These are phyloP conservation scores for Calvatia gigantea DNA, from an alignment of 768 basidiomycete genomes.

Conservation along the genomic window DNA sequence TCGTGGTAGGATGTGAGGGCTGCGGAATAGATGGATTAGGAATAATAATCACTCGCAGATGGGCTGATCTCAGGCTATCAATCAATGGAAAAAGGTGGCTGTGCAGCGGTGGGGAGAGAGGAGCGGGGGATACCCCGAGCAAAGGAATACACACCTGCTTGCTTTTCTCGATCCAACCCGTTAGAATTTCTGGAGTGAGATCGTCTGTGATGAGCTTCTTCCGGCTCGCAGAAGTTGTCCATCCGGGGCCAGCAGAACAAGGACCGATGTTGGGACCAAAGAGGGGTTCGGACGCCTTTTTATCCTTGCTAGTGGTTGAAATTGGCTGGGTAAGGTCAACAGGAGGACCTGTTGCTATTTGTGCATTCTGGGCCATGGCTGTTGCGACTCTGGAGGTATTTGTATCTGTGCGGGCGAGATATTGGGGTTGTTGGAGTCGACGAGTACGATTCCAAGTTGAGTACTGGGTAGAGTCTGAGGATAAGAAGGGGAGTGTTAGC, in stretches of 20 bases:
- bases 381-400: conserved; percentile 43
- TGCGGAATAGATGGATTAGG: conserved; percentile 28
- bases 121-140: not conserved
- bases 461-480: conserved; percentile 45
- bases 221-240: conserved; percentile 46
- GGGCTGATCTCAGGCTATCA: too few relatives aligned
- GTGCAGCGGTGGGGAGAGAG: too few relatives aligned
- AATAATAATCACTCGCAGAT: not conserved
- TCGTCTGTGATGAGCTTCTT: conserved; percentile 46
- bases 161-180: conserved; percentile 80
- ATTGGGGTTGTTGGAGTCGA: conserved; percentile 47
- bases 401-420: conserved; percentile 48
- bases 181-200: conserved; percentile 79
- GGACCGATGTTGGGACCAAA: conserved; percentile 92
- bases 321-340: not conserved
- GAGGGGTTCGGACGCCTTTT: conserved; percentile 73
- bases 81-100: too few relatives aligned
- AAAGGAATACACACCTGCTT: conserved; percentile 61
- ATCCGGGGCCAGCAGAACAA: conserved; percentile 62
- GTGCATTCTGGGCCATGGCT: conserved; percentile 41
- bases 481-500: not conserved
- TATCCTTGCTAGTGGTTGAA: conserved; percentile 39
- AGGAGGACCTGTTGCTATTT: conserved; percentile 14
- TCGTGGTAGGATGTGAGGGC: conserved; percentile 84
- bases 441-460: conserved; percentile 57